Conservation (phyloP, 768 basidiomycete genomes). For the Trametes villosa region DNA sequence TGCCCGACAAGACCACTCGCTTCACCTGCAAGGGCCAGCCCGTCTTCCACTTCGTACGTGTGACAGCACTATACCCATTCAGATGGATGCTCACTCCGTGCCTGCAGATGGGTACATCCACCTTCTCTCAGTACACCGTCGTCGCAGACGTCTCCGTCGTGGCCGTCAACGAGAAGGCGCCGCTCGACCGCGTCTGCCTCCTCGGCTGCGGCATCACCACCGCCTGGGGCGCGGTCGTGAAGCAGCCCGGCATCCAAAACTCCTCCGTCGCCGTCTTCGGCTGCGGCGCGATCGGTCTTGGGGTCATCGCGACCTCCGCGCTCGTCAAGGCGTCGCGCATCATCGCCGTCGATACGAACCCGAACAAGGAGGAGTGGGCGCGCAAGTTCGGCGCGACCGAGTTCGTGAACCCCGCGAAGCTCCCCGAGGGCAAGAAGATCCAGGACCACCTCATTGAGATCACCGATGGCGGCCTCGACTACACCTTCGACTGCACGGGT, state of each 20-base stretch:
- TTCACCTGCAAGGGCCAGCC: conserved; percentile 90
- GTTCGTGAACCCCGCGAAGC: conserved; percentile 80
- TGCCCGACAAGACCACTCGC: conserved; percentile 89
- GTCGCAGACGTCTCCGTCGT: conserved; percentile 98
- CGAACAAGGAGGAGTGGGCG: conserved; percentile 85
- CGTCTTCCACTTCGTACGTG: conserved; percentile 83
- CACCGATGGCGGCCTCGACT: conserved; percentile 97
- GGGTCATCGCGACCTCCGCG: conserved; percentile 81
- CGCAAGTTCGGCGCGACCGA: conserved; percentile 94
- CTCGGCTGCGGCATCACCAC: conserved; percentile 97
- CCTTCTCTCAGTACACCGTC: conserved; percentile 99
- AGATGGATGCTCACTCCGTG: neutral
- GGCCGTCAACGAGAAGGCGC: conserved; percentile 81
- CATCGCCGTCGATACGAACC: conserved; percentile 92
- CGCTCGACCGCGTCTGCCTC: conserved; percentile 95
- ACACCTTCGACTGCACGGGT: conserved; percentile 96
- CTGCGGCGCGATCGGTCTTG: conserved; percentile 94
- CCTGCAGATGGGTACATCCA: conserved; percentile 93
- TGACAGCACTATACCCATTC: neutral
- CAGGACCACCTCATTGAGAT: conserved; percentile 90
- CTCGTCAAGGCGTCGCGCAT: conserved; percentile 83
- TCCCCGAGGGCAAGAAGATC: conserved; percentile 81
- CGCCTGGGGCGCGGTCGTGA: conserved; percentile 95
- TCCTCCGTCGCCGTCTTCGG: conserved; percentile 95
- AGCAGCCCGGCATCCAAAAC: conserved; percentile 87